phyloP scores from a whole-genome alignment of 2,329 filamentous ascomycete genomes.

The Davidsoniella eucalypti region DNA sequence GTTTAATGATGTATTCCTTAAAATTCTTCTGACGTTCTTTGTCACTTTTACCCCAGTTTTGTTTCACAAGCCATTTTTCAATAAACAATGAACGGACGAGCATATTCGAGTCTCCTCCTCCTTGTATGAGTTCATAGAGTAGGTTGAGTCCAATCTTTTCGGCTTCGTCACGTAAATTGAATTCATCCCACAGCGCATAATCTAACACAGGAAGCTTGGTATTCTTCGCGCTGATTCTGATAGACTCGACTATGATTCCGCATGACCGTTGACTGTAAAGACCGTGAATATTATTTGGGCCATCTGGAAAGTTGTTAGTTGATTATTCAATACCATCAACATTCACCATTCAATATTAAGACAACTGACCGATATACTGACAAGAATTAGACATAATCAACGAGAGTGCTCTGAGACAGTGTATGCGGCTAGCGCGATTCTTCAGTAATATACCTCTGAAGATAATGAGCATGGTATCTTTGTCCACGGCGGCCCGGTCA shows the following conservation, averaged over 20 bases:
- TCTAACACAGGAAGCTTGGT: no score
- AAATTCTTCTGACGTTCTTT: conserved; percentile 40
- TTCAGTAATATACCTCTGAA: conserved; percentile 41
- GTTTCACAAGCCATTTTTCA: conserved; percentile 56
- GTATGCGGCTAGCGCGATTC: conserved; percentile 42
- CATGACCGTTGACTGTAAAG: conserved; percentile 34
- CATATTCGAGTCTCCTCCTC: conserved; percentile 36
- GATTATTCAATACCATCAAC: neutral
- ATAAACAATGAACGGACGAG: conserved; percentile 49
- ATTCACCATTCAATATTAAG: neutral
- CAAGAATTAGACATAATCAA: conserved; percentile 32
- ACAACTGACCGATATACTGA: conserved; percentile 5
- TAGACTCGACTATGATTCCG: no score
- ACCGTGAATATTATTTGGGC: conserved; percentile 21
- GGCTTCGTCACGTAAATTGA: conserved; percentile 41
- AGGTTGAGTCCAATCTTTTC: conserved; percentile 46
- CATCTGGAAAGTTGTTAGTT: conserved; percentile 18
- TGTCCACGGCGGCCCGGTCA: conserved; percentile 42
- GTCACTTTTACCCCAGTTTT: conserved; percentile 46
- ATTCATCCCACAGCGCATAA: conserved; percentile 36
- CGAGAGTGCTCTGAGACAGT: conserved; percentile 37
- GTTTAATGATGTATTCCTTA: conserved; percentile 30
- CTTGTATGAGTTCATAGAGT: conserved; percentile 37
- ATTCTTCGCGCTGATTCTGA: no score
- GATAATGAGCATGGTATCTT: conserved; percentile 30